A percentile compares a stretch with the other conserved stretches of the same genome.
Evolutionary conservation across 352 stramenopile species (phyloP).

Genomic region (Phytophthora cryptogea): DNA sequence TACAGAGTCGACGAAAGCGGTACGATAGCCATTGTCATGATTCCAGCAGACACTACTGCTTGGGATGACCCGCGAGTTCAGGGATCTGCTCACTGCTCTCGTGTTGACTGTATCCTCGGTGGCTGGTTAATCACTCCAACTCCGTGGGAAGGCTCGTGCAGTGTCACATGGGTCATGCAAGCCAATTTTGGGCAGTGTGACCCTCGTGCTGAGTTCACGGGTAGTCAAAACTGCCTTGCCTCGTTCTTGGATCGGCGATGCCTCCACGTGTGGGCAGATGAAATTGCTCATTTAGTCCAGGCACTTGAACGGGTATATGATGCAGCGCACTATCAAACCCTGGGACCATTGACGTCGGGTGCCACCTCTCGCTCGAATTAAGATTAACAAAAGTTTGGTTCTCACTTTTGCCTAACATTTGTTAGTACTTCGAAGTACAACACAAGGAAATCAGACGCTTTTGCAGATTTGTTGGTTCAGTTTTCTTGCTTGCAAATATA

Average conservation of each 20-base stretch:
- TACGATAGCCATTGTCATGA: conserved; percentile 68
- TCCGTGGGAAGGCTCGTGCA: conserved; percentile 61
- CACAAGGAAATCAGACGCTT: no score
- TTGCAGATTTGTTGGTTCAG: no score
- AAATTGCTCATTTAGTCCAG: conserved; percentile 51
- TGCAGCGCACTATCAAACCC: conserved; percentile 50
- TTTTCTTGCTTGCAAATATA: background rate
- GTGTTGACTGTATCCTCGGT: conserved; percentile 69
- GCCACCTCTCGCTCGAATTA: conserved; percentile 6
- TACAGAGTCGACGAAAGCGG: conserved; percentile 66
- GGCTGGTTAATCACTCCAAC: conserved; percentile 72
- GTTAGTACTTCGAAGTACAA: no score
- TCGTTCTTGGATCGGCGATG: conserved; percentile 41
- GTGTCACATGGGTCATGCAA: conserved; percentile 82
- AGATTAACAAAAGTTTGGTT: background rate
- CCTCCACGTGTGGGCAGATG: conserved; percentile 56
- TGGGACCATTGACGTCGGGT: conserved; percentile 44
- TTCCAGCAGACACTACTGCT: conserved; percentile 55
- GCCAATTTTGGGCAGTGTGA: conserved; percentile 74
- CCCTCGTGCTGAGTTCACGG: conserved; percentile 56
- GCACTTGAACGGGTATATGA: conserved; percentile 56
- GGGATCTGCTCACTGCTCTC: conserved; percentile 7
- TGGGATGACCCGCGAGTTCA: conserved; percentile 25
- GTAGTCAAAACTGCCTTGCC: conserved; percentile 33
- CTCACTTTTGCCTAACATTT: no score